Percentiles rank a stretch among this genome's conserved stretches.
Evolutionary conservation across 2,329 filamentous ascomycete genomes (phyloP).

Genomic region (Coleophoma crateriformis): DNA sequence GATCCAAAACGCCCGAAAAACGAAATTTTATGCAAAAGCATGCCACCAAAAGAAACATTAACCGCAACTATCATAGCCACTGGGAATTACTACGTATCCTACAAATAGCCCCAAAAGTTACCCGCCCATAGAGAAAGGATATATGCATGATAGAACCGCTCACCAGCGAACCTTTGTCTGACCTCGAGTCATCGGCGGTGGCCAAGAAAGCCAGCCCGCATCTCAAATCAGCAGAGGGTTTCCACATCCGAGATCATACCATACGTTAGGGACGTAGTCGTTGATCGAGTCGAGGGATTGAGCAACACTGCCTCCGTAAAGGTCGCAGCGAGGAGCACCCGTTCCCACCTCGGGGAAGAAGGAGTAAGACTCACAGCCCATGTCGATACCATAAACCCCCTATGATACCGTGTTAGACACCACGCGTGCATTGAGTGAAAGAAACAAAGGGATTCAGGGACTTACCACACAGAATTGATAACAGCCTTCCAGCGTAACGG

Average conservation of each 20-base stretch:
- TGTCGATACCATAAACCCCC: conserved; percentile 6
- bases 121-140: too few relatives aligned
- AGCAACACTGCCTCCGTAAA: conserved; percentile 18
- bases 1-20: too few relatives aligned
- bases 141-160: too few relatives aligned
- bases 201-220: too few relatives aligned
- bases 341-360: conserved; percentile 14
- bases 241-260: conserved; percentile 21
- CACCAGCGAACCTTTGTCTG: too few relatives aligned
- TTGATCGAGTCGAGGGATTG: conserved; percentile 15
- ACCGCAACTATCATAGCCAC: too few relatives aligned
- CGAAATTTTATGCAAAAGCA: too few relatives aligned
- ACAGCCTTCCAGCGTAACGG: conserved; percentile 34
- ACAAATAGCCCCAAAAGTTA: too few relatives aligned
- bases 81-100: too few relatives aligned
- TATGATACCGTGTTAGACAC: not conserved
- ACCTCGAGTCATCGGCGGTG: too few relatives aligned
- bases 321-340: conserved; percentile 14
- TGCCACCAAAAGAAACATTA: too few relatives aligned
- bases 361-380: conserved; percentile 14
- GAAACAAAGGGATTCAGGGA: conserved; percentile 1
- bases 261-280: conserved; percentile 13
- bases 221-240: conserved; percentile 1
- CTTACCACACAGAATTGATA: conserved; percentile 34
- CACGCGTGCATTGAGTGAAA: not conserved